phyloP scores from a whole-genome alignment of 495 filamentous ascomycete genomes.

The Penicillium maclennaniae region DNA sequence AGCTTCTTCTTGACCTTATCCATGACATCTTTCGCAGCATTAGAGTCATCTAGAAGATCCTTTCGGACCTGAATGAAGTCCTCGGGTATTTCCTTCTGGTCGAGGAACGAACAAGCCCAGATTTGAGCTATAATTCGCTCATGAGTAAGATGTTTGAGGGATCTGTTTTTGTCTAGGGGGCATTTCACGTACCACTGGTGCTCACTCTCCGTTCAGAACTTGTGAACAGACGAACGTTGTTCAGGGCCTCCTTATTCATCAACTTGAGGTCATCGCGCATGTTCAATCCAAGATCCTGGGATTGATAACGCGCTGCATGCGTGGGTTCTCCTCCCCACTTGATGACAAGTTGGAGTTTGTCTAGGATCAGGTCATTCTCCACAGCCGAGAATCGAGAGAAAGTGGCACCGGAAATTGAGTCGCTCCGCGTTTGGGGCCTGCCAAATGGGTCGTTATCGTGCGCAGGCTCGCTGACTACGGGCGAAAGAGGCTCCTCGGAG shows the following conservation, averaged over 20 bases:
- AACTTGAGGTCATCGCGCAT: conserved; percentile 93
- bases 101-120: conserved; percentile 86
- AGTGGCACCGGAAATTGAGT: conserved; percentile 81
- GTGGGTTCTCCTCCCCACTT: conserved; percentile 99
- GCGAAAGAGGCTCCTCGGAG: conserved; percentile 22
- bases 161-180: not conserved
- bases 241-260: conserved; percentile 86
- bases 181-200: conserved; percentile 62
- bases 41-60: conserved; percentile 93
- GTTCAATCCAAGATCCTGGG: conserved; percentile 88
- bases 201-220: conserved; percentile 93
- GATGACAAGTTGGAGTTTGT: conserved; percentile 95
- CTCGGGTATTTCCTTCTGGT: conserved; percentile 76
- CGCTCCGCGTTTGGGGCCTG: conserved; percentile 57
- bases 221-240: conserved; percentile 88
- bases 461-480: conserved; percentile 13
- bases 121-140: conserved; percentile 66
- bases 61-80: conserved; percentile 87
- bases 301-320: conserved; percentile 92
- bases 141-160: not conserved
- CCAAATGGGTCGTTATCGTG: conserved; percentile 26
- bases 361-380: conserved; percentile 83
- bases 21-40: conserved; percentile 99
- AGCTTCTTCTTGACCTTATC: conserved; percentile 99
- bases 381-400: conserved; percentile 85